Percentiles rank a stretch among this genome's conserved stretches.
These are phyloP conservation scores for Macrocybe gigantea DNA, from an alignment of 768 basidiomycete genomes.

Conservation along the genomic window DNA sequence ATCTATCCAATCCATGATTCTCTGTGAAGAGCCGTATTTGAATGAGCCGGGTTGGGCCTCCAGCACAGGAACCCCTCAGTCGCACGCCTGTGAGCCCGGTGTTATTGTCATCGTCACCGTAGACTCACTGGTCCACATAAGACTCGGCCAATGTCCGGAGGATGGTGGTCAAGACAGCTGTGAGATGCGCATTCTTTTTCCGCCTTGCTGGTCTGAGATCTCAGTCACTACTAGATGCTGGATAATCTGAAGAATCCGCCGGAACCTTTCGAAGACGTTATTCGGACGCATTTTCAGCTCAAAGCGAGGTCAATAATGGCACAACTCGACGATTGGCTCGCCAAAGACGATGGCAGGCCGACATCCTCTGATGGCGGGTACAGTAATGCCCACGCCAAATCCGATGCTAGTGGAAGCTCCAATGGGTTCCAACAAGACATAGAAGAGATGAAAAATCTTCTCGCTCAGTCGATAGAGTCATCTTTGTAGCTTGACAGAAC, in stretches of 20 bases:
- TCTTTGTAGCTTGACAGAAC: background rate
- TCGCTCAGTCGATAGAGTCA: constrained; percentile 34
- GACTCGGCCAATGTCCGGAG: constrained; percentile 90
- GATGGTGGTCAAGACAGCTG: constrained; percentile 88
- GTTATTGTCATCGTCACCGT: background rate
- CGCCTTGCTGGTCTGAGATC: background rate
- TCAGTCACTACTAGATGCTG: constrained; percentile 55
- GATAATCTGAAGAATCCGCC: constrained; percentile 77
- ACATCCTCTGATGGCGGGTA: constrained; percentile 49
- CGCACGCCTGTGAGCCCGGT: constrained; percentile 60
- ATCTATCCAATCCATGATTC: constrained; percentile 94
- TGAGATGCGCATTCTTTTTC: constrained; percentile 25
- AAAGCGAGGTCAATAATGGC: constrained; percentile 65
- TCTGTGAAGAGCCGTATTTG: constrained; percentile 89
- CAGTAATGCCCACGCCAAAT: constrained; percentile 18
- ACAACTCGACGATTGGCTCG: constrained; percentile 79
- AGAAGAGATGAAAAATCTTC: constrained; percentile 58
- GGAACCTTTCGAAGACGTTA: constrained; percentile 81
- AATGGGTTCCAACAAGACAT: constrained; percentile 67
- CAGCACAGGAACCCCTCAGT: constrained; percentile 67
- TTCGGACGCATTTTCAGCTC: constrained; percentile 86
- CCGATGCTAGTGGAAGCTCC: constrained; percentile 37
- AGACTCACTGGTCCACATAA: constrained; percentile 18
- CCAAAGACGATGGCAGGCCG: constrained; percentile 64
- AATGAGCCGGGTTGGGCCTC: constrained; percentile 90